phyloP scores from a whole-genome alignment of 2,329 filamentous ascomycete genomes.

The Dothideomycetes sp. region DNA sequence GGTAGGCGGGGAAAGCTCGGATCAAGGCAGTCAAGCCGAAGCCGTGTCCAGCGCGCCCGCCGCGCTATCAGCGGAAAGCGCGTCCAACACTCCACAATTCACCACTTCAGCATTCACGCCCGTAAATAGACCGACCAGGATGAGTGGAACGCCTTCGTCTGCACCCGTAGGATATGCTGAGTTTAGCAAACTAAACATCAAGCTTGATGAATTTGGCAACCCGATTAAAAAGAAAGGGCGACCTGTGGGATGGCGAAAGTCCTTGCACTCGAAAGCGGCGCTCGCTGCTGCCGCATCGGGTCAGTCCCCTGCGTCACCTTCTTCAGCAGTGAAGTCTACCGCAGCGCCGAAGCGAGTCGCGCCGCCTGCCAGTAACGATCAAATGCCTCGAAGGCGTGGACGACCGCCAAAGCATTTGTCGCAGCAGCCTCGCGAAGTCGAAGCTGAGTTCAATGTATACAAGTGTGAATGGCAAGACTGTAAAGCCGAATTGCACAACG shows the following conservation, averaged over 20 bases:
- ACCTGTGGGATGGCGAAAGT: constrained; percentile 39
- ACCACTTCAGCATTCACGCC: not conserved
- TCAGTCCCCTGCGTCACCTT: constrained; percentile 1
- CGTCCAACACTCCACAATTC: no score
- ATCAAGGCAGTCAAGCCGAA: constrained; percentile 4
- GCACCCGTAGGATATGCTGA: constrained; percentile 28
- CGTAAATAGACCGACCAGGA: not conserved
- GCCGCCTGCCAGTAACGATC: no score
- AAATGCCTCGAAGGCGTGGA: not conserved
- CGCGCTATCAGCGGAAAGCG: no score
- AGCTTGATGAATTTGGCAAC: constrained; percentile 21
- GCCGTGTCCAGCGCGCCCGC: not conserved
- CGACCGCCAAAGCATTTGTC: constrained; percentile 1
- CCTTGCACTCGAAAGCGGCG: constrained; percentile 29
- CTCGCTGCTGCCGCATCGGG: constrained; percentile 12
- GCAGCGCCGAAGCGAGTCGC: no score
- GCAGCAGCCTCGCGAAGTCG: constrained; percentile 7
- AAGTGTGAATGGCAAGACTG: constrained; percentile 49
- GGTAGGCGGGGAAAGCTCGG: not conserved
- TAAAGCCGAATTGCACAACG: constrained; percentile 48
- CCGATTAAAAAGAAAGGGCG: constrained; percentile 33
- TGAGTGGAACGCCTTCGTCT: constrained; percentile 1
- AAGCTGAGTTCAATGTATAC: constrained; percentile 35
- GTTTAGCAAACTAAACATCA: constrained; percentile 23
- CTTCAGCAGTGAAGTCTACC: no score